Evolutionary conservation across 192 early-diverging fungal genomes (phyloP).

Genomic region (Jimgerdemannia flammicorona): DNA sequence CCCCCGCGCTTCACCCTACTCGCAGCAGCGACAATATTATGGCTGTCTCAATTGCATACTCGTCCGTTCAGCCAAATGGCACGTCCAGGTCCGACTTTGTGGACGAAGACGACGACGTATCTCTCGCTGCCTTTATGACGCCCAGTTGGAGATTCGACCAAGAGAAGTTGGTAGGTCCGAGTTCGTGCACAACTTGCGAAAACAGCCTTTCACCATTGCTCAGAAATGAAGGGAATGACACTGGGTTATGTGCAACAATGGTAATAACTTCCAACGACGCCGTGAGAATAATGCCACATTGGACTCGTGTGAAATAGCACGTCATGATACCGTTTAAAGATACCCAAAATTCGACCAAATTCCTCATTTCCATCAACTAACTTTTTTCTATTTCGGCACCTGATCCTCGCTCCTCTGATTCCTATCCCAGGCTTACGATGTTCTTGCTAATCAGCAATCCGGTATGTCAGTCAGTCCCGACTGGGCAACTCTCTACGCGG

Average conservation of each 20-base stretch:
- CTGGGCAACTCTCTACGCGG: not conserved
- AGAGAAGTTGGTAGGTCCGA: constrained; percentile 8
- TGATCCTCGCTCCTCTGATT: not conserved
- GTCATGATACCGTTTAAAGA: too few relatives aligned
- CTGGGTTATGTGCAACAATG: too few relatives aligned
- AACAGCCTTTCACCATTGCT: not conserved
- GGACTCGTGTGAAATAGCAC: too few relatives aligned
- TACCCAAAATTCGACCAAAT: not conserved
- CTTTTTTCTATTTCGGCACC: not conserved
- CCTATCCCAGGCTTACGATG: constrained; percentile 1
- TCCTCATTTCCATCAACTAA: not conserved
- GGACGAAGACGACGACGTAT: constrained; percentile 20
- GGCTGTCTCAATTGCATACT: not conserved
- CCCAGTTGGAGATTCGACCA: constrained; percentile 14
- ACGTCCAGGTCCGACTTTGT: not conserved
- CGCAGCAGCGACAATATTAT: not conserved
- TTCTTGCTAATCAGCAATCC: constrained; percentile 13
- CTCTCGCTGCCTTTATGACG: constrained; percentile 14
- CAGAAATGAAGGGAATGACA: not conserved
- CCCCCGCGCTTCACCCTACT: too few relatives aligned
- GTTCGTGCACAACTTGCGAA: not conserved
- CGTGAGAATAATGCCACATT: too few relatives aligned
- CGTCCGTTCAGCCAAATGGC: not conserved
- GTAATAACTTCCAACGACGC: too few relatives aligned
- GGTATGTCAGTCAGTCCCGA: not conserved